Evolutionary conservation across 495 filamentous ascomycete species (phyloP), one percentile per base, ranked within the genome.

Genomic region (Aspergillus biplanus): DNA sequence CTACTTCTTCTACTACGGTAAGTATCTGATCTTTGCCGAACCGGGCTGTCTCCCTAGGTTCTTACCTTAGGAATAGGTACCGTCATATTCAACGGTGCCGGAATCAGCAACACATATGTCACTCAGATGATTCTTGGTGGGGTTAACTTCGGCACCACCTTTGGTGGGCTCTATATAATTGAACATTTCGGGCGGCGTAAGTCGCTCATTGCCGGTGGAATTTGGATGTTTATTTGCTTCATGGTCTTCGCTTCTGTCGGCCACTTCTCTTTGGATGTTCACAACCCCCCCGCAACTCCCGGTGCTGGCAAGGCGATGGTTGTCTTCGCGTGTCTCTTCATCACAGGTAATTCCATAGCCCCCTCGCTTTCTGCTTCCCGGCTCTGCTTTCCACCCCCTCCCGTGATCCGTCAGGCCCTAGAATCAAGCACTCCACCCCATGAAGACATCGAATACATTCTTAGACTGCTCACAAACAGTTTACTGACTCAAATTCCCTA

Each of bases 1-100:
- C 65, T 90, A 89, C 78, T 89, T 90, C 77, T 90, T 92, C 78
- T 91, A 92, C 74, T 92, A 90, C 67, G 89, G 46, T 49, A 15
- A 49, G 18, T 49, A 16, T 49, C 39, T 44, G 4, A 11, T 49
- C 18, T 7, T 21, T 49, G 3, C 18, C 13, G 15, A 4, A 16
- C n/a, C 15, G 18, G 46, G 15, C 7, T 7, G 18, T 15, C 7
- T 21, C 3, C 18, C 6, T 49, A 8, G 18, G 18, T 21, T n/a
- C 46, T 49, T 18, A 49, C 18, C 4, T 18, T 18, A 2, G 21
- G 21, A n/a, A 6, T 49, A 49, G 46, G 90, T 32, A 90, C 89
- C 18, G 84, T 81, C 32, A 85, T 89, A 68, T 92, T 93, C 79
- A 67, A 80, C 35, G 84, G 87, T 5, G 86, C 89, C 2, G 90